phyloP scores from a whole-genome alignment of 331 rosid genomes.

The Acacia pycnantha region DNA sequence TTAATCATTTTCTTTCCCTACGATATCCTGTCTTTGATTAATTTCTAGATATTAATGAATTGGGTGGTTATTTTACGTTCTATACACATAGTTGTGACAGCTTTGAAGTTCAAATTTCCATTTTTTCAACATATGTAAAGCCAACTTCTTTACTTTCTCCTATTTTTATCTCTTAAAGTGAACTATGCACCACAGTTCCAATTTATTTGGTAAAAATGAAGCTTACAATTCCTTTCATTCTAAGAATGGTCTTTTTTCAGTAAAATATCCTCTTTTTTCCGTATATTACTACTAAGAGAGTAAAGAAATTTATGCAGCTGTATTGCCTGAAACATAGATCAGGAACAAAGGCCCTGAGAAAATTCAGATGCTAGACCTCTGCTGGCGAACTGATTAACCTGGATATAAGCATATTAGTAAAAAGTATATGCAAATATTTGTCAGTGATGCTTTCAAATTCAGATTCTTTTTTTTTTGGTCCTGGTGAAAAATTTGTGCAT shows the following conservation, averaged over 20 bases:
- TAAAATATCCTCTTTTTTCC: background rate
- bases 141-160: background rate
- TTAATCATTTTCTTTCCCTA: background rate
- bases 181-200: background rate
- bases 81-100: background rate
- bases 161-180: background rate
- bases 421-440: background rate
- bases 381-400: conserved; percentile 87
- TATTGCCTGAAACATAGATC: conserved; percentile 35
- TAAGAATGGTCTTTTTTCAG: background rate
- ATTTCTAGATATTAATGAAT: background rate
- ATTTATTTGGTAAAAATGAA: background rate
- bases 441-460: background rate
- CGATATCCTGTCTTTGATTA: background rate
- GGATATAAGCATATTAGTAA: conserved; percentile 35
- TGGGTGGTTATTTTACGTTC: background rate
- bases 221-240: background rate
- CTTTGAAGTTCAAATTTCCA: background rate
- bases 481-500: background rate
- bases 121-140: background rate
- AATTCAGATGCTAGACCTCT: conserved; percentile 79
- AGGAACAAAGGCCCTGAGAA: conserved; percentile 79
- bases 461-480: background rate
- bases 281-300: background rate
- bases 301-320: background rate